phyloP scores from a whole-genome alignment of 768 basidiomycete species.

The Boletus insuetus region DNA sequence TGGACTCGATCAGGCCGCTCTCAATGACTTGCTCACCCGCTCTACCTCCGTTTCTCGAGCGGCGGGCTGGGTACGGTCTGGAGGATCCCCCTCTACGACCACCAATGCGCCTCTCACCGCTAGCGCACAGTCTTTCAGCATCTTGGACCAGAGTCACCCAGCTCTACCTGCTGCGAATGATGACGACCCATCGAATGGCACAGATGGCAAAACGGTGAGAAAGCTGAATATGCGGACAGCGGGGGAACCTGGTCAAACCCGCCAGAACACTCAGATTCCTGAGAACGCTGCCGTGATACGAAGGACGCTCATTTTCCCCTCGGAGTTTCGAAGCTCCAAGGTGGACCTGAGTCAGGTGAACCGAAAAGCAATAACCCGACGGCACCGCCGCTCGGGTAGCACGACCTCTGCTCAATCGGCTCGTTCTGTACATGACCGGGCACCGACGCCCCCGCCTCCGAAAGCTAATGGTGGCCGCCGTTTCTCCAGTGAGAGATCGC shows the following conservation, averaged over 20 bases:
- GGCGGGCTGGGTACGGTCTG: constrained; percentile 40
- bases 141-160: constrained; percentile 14
- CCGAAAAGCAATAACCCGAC: constrained; percentile 48
- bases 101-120: constrained; percentile 23
- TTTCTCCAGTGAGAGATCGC: constrained; percentile 65
- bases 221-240: constrained; percentile 22
- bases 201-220: constrained; percentile 29
- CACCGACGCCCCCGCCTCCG: constrained; percentile 83
- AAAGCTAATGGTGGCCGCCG: constrained; percentile 50
- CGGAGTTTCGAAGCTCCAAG: constrained; percentile 57
- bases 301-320: constrained; percentile 77
- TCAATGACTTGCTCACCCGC: constrained; percentile 70
- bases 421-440: constrained; percentile 78
- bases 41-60: constrained; percentile 64
- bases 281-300: constrained; percentile 57
- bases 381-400: constrained; percentile 62
- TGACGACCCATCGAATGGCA: constrained; percentile 32
- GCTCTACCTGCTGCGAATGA: constrained; percentile 22
- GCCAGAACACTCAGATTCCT: constrained; percentile 32
- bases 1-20: constrained; percentile 67
- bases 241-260: constrained; percentile 25
- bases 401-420: constrained; percentile 56
- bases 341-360: constrained; percentile 53
- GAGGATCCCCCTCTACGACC: constrained; percentile 17
- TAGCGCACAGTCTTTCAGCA: constrained; percentile 11